Conservation (phyloP, 495 filamentous ascomycete species). For the Cercophora newfieldiana region DNA sequence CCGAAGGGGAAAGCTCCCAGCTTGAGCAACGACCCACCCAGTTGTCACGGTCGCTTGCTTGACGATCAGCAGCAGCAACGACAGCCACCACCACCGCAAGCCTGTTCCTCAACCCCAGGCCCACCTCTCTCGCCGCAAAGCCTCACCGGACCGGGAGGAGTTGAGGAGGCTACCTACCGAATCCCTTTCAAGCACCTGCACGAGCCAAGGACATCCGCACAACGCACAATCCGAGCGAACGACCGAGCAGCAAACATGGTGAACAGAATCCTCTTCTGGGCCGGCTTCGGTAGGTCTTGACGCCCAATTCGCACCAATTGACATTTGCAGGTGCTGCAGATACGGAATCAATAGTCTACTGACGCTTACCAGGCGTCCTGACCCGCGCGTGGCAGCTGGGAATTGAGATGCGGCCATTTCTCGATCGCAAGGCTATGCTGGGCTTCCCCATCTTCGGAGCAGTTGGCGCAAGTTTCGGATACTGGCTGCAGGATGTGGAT, state of each 20-base stretch:
- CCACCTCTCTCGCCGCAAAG: background rate
- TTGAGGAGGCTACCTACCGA: background rate
- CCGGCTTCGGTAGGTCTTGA: conserved; percentile 79
- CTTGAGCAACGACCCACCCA: background rate
- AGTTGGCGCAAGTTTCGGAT: conserved; percentile 87
- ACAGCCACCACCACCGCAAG: background rate
- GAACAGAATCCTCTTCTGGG: conserved; percentile 89
- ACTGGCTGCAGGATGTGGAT: conserved; percentile 90
- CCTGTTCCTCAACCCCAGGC: background rate
- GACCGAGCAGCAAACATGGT: conserved; percentile 46
- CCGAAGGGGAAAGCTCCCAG: background rate
- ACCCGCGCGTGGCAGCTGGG: conserved; percentile 94
- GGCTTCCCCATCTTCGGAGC: conserved; percentile 88
- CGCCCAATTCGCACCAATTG: conserved; percentile 20
- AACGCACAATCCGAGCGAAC: background rate
- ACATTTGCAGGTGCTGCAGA: background rate
- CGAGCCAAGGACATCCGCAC: too few relatives aligned
- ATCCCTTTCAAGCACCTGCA: background rate
- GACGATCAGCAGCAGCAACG: background rate
- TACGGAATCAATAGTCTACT: background rate
- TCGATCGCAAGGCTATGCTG: conserved; percentile 74
- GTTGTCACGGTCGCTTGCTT: background rate
- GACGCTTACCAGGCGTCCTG: conserved; percentile 65
- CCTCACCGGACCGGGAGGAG: conserved; percentile 9
- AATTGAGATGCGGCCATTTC: conserved; percentile 95